Base-by-base conservation (phyloP, 352 stramenopile genomes). In the Pythium biforme region DNA sequence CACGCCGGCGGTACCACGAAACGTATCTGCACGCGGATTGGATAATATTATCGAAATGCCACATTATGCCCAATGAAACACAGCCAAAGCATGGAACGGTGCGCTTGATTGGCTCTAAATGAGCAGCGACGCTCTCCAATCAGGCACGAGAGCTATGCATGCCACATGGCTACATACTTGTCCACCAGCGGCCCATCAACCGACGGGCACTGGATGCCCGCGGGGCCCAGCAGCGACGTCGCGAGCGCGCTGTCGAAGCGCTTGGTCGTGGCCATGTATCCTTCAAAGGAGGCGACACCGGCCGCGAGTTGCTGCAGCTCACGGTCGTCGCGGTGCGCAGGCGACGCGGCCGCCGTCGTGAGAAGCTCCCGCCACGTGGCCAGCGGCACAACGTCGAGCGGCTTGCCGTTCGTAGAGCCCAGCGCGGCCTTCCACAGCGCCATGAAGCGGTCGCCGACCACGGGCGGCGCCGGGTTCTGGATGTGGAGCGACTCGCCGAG, bases 401-500 rank as follows among this genome's bases (percentile, higher is more conserved):
- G 47, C 50, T 52, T 20, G 47, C 40, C n/a, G n/a, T n/a, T 43
- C 37, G 37, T 20, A 14, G 37, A 4, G 12, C 6, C 12, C 3
- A 74, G 60, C 3, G 72, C 74, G 15, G 59, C 58, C 46, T 56
- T 62, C 50, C 86, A 79, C 33, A 77, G 64, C 22, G 64, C 34
- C 34, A 89, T 77, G 68, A 92, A 92, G 15, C 45, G 57, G 34
- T 81, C 71, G 14, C 80, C 81, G 29, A 68, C 55, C 15, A 86
- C 61, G 0, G 80, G 75, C 1, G 59, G 63, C 11, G 66, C 62
- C 0, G 75, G 65, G 70, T 88, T 92, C 64, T 92, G 82, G 54
- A 92, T 89, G 70, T 90, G 82, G 51, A 92, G 70, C 54, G 82
- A 88, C 65, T 88, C 76, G 7, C 83, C 83, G 1, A 92, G 66